A percentile compares a stretch with the other conserved stretches of the same genome.
phyloP scores from a whole-genome alignment of 352 stramenopile genomes.

The Phytophthora crassamura region DNA sequence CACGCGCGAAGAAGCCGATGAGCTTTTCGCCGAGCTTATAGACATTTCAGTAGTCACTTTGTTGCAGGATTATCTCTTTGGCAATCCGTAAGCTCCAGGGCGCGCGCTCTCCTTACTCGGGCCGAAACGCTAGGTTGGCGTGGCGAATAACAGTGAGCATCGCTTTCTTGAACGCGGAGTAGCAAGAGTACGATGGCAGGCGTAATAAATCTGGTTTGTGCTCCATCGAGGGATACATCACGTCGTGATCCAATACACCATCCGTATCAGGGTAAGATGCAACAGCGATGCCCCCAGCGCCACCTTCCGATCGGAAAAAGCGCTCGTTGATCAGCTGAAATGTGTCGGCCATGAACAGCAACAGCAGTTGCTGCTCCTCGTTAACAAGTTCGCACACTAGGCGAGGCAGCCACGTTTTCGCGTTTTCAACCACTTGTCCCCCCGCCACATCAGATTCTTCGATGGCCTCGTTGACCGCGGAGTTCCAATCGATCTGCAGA shows the following conservation, averaged over 20 bases:
- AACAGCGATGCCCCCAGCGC: conserved; percentile 26
- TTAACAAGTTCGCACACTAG: conserved; percentile 60
- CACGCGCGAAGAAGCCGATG: conserved; percentile 58
- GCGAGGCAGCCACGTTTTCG: conserved; percentile 52
- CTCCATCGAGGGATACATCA: conserved; percentile 50
- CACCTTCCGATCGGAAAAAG: conserved; percentile 44
- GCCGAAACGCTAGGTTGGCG: conserved; percentile 40
- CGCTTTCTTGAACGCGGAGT: conserved; percentile 53
- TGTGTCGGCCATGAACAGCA: conserved; percentile 62
- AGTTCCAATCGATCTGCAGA: conserved; percentile 50
- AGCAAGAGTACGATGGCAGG: conserved; percentile 63
- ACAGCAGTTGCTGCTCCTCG: conserved; percentile 65
- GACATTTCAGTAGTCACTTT: conserved; percentile 76
- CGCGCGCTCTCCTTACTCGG: conserved; percentile 26
- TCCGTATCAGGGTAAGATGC: conserved; percentile 21
- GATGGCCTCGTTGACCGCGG: conserved; percentile 44
- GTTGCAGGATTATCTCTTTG: conserved; percentile 79
- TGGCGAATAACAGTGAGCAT: conserved; percentile 57
- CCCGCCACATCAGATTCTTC: conserved; percentile 18
- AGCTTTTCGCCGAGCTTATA: conserved; percentile 74
- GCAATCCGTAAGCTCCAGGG: conserved; percentile 31
- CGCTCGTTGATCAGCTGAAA: conserved; percentile 49
- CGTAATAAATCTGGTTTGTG: conserved; percentile 42
- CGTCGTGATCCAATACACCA: conserved; percentile 26
- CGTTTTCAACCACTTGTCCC: conserved; percentile 14